Percentiles rank a stretch among this genome's conserved stretches.
These are phyloP conservation scores for Leishmania major DNA, from an alignment of 208 protist genomes.

Conservation along the genomic window DNA sequence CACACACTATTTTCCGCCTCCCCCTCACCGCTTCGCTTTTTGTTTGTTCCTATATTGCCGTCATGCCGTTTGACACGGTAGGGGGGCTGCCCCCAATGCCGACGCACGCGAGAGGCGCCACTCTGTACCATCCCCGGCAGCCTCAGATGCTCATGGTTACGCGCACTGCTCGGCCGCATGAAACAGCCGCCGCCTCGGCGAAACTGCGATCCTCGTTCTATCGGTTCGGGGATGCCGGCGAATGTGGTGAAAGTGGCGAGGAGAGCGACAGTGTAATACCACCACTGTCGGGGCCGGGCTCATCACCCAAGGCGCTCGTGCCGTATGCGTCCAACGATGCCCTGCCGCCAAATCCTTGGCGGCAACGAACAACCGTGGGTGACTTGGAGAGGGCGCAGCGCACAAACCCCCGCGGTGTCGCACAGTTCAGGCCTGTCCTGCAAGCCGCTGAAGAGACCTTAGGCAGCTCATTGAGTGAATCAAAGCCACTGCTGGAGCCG, in stretches of 20 bases:
- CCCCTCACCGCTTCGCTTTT: neutral
- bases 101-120: conserved; percentile 9
- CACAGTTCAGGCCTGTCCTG: conserved; percentile 8
- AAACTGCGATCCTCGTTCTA: neutral
- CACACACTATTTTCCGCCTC: neutral
- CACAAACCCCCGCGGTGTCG: conserved; percentile 8
- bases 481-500: conserved; percentile 26
- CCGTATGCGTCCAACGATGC: neutral
- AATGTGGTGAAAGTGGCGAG: neutral
- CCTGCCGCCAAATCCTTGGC: conserved; percentile 14
- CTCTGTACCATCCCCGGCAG: conserved; percentile 28
- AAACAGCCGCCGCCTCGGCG: neutral
- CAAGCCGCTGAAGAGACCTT: neutral
- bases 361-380: neutral
- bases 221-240: neutral
- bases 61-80: conserved; percentile 27
- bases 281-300: neutral
- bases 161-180: neutral
- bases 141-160: neutral
- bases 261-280: neutral
- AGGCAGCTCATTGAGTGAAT: no score
- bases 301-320: neutral
- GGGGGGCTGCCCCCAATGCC: conserved; percentile 25
- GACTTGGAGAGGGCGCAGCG: conserved; percentile 9
- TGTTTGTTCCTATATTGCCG: neutral